Percentiles rank a stretch among this genome's conserved stretches.
phyloP scores from a whole-genome alignment of 1,284 basidiomycete species.

The Malassezia vespertilionis region DNA sequence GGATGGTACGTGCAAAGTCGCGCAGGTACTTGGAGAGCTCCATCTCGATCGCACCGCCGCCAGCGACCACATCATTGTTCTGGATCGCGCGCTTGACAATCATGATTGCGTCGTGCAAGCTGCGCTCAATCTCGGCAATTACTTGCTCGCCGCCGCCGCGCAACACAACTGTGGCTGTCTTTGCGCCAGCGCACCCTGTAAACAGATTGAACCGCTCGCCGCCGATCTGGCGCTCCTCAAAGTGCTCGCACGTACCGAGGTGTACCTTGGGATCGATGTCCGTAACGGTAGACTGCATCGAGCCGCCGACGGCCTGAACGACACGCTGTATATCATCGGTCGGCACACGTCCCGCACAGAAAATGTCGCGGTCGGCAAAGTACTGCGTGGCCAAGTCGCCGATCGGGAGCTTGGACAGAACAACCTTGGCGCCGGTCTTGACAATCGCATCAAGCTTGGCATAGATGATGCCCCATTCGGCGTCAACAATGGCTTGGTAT shows the following conservation, averaged over 20 bases:
- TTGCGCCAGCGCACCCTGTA: slow-evolving; percentile 83
- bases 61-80: slow-evolving; percentile 90
- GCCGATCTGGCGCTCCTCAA: slow-evolving; percentile 91
- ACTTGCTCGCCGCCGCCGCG: slow-evolving; percentile 97
- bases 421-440: slow-evolving; percentile 90
- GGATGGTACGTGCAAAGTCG: slow-evolving; percentile 77
- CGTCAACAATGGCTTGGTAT: slow-evolving; percentile 98
- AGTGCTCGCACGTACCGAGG: slow-evolving; percentile 78
- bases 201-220: slow-evolving; percentile 96
- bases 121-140: slow-evolving; percentile 93
- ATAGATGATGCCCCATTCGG: slow-evolving; percentile 99
- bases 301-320: slow-evolving; percentile 87
- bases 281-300: slow-evolving; percentile 86
- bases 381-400: slow-evolving; percentile 98
- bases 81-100: slow-evolving; percentile 94
- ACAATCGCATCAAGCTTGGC: slow-evolving; percentile 92
- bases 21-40: slow-evolving; percentile 87
- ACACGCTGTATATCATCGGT: slow-evolving; percentile 84
- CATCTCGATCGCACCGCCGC: slow-evolving; percentile 98
- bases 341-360: slow-evolving; percentile 92
- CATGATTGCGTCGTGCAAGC: slow-evolving; percentile 98
- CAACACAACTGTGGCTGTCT: slow-evolving; percentile 90
- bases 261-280: slow-evolving; percentile 74
- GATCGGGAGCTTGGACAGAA: slow-evolving; percentile 93
- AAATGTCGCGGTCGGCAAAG: slow-evolving; percentile 98